Base-by-base conservation (phyloP, 2,329 filamentous ascomycete genomes). In the Fusarium chaquense region DNA sequence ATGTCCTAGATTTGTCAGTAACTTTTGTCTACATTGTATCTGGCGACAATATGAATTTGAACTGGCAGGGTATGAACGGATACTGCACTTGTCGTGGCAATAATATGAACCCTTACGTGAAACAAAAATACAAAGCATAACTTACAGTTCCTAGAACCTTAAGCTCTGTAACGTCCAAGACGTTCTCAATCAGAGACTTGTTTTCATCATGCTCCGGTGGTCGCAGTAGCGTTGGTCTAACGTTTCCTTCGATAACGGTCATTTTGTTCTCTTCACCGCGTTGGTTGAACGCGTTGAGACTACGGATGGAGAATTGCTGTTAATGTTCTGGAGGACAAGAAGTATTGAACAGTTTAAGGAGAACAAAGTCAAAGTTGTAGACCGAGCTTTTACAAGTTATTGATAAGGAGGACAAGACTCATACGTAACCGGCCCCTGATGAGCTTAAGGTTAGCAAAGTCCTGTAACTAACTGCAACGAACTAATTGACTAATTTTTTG, bases 141-240 rank as follows among this genome's bases (percentile, higher is more conserved):
- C 88, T 78, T 83, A 93, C 91, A 60, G 91, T 91, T 45, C 91
- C 91, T 68, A 96, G 88, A 66, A 92, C 90, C 57, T 84, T 84
- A 54, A 98, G 85, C 70, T 93, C 91, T 5, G 92, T 96, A 73
- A 98, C 85, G 76, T 97, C 94, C 58, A 98, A 87, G 50, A 93
- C 90, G 80, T 97, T 95, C 82, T 98, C 95, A 67, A 98, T 97
- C 16, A 89, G 86, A 28, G 93, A 90, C 80, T 93, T 92, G 76
- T 86, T 86, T 46, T 88, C 82, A 77, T 97, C 90, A 33, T 89
- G 80, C 53, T 91, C 89, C 69, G 93, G 93, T 52, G 93, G 91
- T 75, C 89, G 87, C 70, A 97, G 64, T 24, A 82, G 75, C 51
- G 81, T 82, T n/a, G 78, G 71, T 35, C 80, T 76, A 50, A 35